Evolutionary conservation across 495 filamentous ascomycete genomes (phyloP).

Genomic region (Alectoria sarmentosa): DNA sequence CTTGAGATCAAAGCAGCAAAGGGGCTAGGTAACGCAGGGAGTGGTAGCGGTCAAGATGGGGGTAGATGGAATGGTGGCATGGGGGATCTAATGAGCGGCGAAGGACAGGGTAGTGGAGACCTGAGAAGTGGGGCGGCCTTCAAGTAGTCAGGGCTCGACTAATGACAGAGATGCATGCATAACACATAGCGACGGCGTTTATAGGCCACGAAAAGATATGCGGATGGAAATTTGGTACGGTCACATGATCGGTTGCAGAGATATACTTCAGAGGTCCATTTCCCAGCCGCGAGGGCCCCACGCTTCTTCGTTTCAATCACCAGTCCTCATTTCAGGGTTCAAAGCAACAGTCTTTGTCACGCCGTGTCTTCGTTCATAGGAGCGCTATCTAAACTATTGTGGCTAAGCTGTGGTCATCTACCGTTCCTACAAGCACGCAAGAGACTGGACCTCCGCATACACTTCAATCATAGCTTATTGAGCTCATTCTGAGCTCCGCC

Average conservation of each 20-base stretch:
- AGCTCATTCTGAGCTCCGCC: constrained; percentile 22
- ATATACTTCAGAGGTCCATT: not conserved
- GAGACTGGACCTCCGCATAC: not conserved
- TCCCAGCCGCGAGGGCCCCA: not conserved
- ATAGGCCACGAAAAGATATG: not conserved
- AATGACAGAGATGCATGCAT: not conserved
- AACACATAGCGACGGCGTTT: constrained; percentile 18
- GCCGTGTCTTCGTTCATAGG: constrained; percentile 12
- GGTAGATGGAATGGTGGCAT: constrained; percentile 4
- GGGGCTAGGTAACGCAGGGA: constrained; percentile 7
- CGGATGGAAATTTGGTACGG: not conserved
- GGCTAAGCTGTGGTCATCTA: constrained; percentile 1
- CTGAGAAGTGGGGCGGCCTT: constrained; percentile 2
- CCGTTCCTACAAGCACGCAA: constrained; percentile 1
- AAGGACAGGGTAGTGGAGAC: constrained; percentile 5
- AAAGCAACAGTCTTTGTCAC: not conserved
- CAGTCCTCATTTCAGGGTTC: not conserved
- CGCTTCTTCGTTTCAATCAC: not conserved
- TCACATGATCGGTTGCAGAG: not conserved
- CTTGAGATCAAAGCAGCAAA: constrained; percentile 54
- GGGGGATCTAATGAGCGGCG: constrained; percentile 10
- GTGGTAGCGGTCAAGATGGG: constrained; percentile 9
- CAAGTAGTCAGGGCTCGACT: not conserved
- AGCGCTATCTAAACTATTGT: constrained; percentile 21
- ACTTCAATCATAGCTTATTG: constrained; percentile 12